Base-by-base conservation (phyloP, 176 grass and related monocot species). In the Saccharum officinarum region DNA sequence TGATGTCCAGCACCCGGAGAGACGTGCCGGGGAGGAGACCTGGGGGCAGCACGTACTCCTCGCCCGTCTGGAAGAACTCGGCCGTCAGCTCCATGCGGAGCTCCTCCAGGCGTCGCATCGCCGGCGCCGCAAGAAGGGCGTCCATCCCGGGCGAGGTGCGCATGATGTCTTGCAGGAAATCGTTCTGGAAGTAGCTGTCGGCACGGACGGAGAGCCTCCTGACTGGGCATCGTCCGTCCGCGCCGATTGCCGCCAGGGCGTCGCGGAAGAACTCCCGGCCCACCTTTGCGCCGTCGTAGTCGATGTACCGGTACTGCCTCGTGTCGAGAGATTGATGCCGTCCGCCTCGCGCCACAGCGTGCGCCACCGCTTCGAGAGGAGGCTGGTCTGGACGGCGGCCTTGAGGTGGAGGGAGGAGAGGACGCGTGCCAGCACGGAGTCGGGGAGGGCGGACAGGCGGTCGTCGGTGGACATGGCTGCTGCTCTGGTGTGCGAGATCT, bases 71-170 rank as follows among this genome's bases (percentile, higher is more conserved):
- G 55, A n/a, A 10, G 37, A 78, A 78, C n/a, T 62, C 76, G 13
- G 22, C 0, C 3, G 0, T 0, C 7, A 78, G 3, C 0, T 17
- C 0, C 6, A 78, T 0, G 12, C 2, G 22, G 76, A 78, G 37
- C 57, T 78, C 76, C 57, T 78, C 76, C 13, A 78, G 37, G 11
- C 7, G n/a, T 1, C n/a, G 20, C 55, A 16, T 17, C 22, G 55
- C 55, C 36, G 36, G 37, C 22, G 57, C 37, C 13, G 57, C 76
- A 1, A 78, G 76, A 8, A 78, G 1, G 7, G 34, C 57, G 7
- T 78, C 76, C 57, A 78, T 42, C 3, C 76, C 76, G 0, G 76
- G 76, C 0, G 37, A 26, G 3, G 57, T 18, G 55, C 76, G 36
- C 75, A 78, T 78, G 55, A 62, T 10, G 7, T 0, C 20, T 8